These are phyloP conservation scores for Cordyceps militaris DNA, from an alignment of 2,329 filamentous ascomycete species.

Conservation along the genomic window DNA sequence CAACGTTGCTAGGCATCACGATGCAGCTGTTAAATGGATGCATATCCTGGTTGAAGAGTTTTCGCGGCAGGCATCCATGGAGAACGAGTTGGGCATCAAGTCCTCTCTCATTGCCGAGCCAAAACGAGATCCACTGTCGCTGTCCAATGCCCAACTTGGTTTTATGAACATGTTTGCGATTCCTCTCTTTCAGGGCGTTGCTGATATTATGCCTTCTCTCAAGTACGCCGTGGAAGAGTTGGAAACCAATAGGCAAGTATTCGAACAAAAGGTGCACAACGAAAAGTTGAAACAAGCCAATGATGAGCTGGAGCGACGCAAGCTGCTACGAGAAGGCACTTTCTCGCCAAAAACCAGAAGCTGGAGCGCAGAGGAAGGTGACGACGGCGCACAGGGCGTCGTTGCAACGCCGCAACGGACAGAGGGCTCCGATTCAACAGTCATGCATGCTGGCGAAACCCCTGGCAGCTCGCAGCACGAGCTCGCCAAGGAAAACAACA, in stretches of 20 bases:
- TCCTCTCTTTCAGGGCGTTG: conserved; percentile 82
- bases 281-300: conserved; percentile 44
- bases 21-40: conserved; percentile 82
- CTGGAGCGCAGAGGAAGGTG: conserved; percentile 26
- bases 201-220: conserved; percentile 80
- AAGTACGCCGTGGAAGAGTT: conserved; percentile 79
- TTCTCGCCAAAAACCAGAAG: conserved; percentile 41
- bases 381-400: neutral
- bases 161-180: conserved; percentile 97
- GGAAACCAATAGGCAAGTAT: conserved; percentile 65
- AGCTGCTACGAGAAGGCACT: conserved; percentile 32
- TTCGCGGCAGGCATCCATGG: conserved; percentile 86
- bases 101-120: conserved; percentile 83
- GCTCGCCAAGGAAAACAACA: neutral
- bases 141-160: conserved; percentile 81
- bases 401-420: neutral
- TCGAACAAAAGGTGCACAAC: conserved; percentile 60
- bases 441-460: neutral
- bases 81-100: conserved; percentile 76
- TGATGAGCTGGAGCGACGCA: conserved; percentile 32
- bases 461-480: neutral
- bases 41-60: conserved; percentile 93
- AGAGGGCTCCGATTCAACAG: conserved; percentile 9
- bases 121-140: conserved; percentile 72
- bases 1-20: conserved; percentile 84